Conservation (phyloP, 1,284 basidiomycete genomes). For the Sanghuangporus weigelae region DNA sequence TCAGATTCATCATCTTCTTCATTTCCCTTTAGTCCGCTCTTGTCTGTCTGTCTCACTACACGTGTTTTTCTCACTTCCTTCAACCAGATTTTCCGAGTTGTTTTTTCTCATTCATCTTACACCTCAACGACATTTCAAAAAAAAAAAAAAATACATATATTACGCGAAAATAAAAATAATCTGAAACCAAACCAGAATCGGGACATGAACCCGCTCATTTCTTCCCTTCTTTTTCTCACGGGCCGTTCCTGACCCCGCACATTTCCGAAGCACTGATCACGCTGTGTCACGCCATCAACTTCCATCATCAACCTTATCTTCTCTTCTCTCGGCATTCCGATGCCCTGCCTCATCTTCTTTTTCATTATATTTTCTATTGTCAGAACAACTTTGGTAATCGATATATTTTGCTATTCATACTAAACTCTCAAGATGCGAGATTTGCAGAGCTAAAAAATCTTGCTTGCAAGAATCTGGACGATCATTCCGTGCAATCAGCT, state of each 20-base stretch:
- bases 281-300: not conserved
- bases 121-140: too few species aligned
- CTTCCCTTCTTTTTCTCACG: not conserved
- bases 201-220: too few species aligned
- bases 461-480: not conserved
- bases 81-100: not conserved
- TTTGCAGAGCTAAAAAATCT: not conserved
- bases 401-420: not conserved
- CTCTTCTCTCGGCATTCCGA: not conserved
- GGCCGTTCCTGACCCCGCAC: not conserved
- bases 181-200: too few species aligned
- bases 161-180: too few species aligned
- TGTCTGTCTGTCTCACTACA: not conserved
- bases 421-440: too few species aligned
- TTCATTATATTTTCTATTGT: not conserved
- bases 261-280: not conserved
- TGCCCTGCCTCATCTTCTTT: not conserved
- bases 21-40: not conserved
- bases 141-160: too few species aligned
- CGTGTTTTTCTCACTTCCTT: not conserved
- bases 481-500: not conserved
- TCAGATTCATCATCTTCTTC: not conserved
- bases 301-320: constrained; percentile 2
- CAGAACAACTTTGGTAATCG: not conserved
- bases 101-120: too few species aligned